Evolutionary conservation across 305 asterid genomes (phyloP).

Genomic region (Fraxinus baroniana): DNA sequence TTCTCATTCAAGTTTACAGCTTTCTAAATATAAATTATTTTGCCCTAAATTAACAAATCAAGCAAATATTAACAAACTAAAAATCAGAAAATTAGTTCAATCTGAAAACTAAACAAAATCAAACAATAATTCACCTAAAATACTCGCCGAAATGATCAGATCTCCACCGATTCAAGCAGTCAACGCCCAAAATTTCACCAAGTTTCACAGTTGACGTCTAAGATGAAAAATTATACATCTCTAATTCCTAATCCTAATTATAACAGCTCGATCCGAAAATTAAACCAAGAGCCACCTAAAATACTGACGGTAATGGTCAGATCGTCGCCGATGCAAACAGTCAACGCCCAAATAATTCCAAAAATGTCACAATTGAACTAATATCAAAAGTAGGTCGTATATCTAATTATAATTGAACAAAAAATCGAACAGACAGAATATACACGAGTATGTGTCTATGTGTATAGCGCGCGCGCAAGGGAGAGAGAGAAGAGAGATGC

Average conservation of each 20-base stretch:
- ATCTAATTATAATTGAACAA: background rate
- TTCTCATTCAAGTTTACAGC: background rate
- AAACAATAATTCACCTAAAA: conserved; percentile 1
- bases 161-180: conserved; percentile 14
- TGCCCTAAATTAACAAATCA: background rate
- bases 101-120: background rate
- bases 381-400: background rate
- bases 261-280: background rate
- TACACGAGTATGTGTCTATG: background rate
- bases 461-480: background rate
- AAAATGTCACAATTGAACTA: conserved; percentile 16
- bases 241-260: background rate
- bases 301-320: conserved; percentile 9
- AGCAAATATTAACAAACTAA: background rate
- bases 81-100: background rate
- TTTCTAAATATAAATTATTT: conserved; percentile 5
- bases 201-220: background rate
- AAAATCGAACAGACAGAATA: background rate
- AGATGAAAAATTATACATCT: background rate
- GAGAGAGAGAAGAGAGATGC: background rate
- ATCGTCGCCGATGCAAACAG: conserved; percentile 22
- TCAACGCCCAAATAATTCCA: conserved; percentile 17
- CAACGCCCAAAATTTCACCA: background rate
- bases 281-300: background rate
- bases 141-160: conserved; percentile 8